Percentiles rank a stretch among this genome's conserved stretches.
Conservation (phyloP, 768 basidiomycete genomes). For the Auriscalpium orientale region DNA sequence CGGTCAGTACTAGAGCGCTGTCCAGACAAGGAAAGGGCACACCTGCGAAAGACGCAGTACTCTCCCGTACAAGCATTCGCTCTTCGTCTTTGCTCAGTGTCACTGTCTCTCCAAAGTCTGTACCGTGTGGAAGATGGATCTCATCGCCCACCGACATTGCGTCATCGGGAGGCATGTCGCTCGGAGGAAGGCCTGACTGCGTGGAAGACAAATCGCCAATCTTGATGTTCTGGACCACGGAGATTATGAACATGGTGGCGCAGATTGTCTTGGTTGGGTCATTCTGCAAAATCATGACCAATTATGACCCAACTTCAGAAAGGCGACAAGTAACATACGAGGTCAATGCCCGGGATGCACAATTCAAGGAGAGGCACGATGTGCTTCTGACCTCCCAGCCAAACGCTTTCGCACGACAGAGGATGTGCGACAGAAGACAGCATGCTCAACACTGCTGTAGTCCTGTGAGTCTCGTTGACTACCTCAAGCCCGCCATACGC, state of each 20-base stretch:
- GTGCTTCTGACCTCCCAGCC: slow-evolving; percentile 85
- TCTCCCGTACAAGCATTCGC: slow-evolving; percentile 65
- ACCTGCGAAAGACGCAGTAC: slow-evolving; percentile 76
- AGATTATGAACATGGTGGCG: slow-evolving; percentile 70
- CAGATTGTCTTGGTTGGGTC: slow-evolving; percentile 77
- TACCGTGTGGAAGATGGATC: slow-evolving; percentile 45
- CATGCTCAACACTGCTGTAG: slow-evolving; percentile 84
- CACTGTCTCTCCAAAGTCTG: slow-evolving; percentile 32
- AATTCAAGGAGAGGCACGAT: slow-evolving; percentile 82
- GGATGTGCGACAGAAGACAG: slow-evolving; percentile 72
- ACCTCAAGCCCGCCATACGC: slow-evolving; percentile 89
- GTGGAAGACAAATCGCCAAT: slow-evolving; percentile 67
- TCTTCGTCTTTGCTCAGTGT: slow-evolving; percentile 57
- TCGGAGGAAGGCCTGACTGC: slow-evolving; percentile 47
- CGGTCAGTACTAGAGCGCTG: background rate
- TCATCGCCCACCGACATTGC: slow-evolving; percentile 45
- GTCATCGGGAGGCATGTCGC: slow-evolving; percentile 46
- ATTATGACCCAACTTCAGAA: background rate
- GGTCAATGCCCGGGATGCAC: slow-evolving; percentile 86
- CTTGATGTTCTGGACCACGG: slow-evolving; percentile 67
- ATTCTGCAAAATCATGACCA: slow-evolving; percentile 38
- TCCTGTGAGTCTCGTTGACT: slow-evolving; percentile 91
- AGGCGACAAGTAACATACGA: slow-evolving; percentile 36
- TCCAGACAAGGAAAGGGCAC: slow-evolving; percentile 8
- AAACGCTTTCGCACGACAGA: slow-evolving; percentile 67